Evolutionary conservation across 75 land plant genomes (phyloP), one percentile per base, ranked within the genome.

Genomic region (Sequoia sempervirens): DNA sequence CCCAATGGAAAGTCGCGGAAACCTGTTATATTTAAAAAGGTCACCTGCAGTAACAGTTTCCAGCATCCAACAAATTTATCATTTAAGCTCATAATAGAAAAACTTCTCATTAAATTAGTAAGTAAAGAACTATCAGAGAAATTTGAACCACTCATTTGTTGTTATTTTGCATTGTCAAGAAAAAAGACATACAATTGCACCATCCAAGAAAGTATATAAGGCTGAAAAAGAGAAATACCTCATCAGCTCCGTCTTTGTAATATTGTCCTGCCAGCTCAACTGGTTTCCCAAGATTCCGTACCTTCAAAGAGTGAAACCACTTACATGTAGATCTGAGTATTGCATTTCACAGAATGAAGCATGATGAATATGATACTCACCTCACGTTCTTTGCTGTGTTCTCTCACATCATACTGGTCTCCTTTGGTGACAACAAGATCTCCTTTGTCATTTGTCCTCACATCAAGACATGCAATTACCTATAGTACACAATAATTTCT

Each of bases 361-460:
- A n/a, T 78, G 28, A 54, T 4, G 36, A 30, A 50, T 34, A 50
- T 80, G 15, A 20, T 61, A 81, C n/a, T 40, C 89, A 98, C 99
- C 97, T 96, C 97, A 85, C 92, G 92, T 64, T 87, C 93, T 80
- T 92, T 81, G 58, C 90, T 92, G 17, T 90, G 87, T 75, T 98
- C 99, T 86, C 99, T 88, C 32, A 98, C 99, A 92, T 96, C 99
- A 91, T 98, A 98, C 82, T 98, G 99, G 82, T 98, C 99, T 45
- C 99, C 99, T 90, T 98, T 98, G 18, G 99, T 98, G 41, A 98
- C 99, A 52, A 98, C 99, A 86, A 98, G 97, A 85, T 98, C 99
- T 75, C 99, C 99, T 80, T 85, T 86, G 89, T 98, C 96, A 91
- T 98, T 98, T 76, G 94, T 64, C 85, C 99, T 90, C 86, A 98